phyloP scores from a whole-genome alignment of 495 filamentous ascomycete genomes.

The Xylaria telfairii region DNA sequence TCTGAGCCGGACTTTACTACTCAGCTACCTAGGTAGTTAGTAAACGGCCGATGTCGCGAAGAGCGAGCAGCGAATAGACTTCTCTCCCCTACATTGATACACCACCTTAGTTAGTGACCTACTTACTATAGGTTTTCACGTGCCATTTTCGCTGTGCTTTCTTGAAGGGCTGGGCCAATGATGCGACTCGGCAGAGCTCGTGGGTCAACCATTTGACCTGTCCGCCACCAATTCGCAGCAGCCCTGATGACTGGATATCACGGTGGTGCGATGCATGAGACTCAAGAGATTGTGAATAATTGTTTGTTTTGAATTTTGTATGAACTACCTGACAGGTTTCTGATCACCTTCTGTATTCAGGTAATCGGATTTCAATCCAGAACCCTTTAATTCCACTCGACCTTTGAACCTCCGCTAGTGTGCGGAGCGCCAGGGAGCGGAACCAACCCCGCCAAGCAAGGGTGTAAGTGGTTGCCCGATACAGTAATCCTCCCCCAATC shows the following conservation, averaged over 20 bases:
- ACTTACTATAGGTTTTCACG: constrained; percentile 4
- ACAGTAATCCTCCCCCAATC: constrained; percentile 36
- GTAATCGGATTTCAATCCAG: constrained; percentile 7
- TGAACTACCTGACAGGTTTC: constrained; percentile 18
- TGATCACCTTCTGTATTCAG: constrained; percentile 21
- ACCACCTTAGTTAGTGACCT: neutral
- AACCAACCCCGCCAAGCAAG: constrained; percentile 31
- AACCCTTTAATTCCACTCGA: constrained; percentile 24
- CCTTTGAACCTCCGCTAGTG: constrained; percentile 21
- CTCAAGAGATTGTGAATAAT: constrained; percentile 1
- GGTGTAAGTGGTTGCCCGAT: constrained; percentile 35
- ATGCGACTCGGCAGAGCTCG: constrained; percentile 1
- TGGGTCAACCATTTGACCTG: constrained; percentile 1
- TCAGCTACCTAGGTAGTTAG: neutral
- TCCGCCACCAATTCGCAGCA: neutral
- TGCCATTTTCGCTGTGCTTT: neutral
- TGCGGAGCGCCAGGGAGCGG: constrained; percentile 39
- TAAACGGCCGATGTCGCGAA: constrained; percentile 25
- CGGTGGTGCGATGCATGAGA: constrained; percentile 8
- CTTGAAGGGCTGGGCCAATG: constrained; percentile 18
- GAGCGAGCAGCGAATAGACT: constrained; percentile 10
- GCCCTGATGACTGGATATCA: neutral
- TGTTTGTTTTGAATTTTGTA: constrained; percentile 21
- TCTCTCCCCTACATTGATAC: neutral
- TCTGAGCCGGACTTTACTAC: constrained; percentile 2